Conservation (phyloP, 257 asterid species). For the Nicotiana noctiflora region DNA sequence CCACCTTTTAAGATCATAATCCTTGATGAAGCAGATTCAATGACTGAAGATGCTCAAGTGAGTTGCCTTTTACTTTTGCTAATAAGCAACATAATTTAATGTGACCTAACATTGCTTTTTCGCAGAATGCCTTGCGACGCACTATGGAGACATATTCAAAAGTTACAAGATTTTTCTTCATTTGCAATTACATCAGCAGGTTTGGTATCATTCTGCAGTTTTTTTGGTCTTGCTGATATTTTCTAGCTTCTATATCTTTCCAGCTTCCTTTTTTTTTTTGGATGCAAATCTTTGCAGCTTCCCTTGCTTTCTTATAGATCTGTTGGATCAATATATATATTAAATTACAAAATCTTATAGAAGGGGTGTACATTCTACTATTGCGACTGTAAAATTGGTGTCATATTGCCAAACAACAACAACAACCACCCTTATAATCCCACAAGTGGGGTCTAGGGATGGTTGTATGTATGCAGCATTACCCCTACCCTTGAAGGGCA, state of each 20-base stretch:
- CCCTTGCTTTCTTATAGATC: not conserved
- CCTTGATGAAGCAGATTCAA: slow-evolving; percentile 99
- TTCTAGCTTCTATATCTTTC: not conserved
- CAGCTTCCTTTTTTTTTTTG: not conserved
- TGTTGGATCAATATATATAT: not conserved
- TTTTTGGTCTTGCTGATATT: not conserved
- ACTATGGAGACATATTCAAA: slow-evolving; percentile 95
- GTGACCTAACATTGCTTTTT: slow-evolving; percentile 5
- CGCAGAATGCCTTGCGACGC: slow-evolving; percentile 93
- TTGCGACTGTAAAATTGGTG: not conserved
- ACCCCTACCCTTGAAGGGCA: too few relatives aligned
- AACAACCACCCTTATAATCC: too few relatives aligned
- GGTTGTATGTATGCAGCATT: too few relatives aligned
- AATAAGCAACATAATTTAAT: not conserved
- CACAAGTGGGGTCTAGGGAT: too few relatives aligned
- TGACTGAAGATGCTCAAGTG: slow-evolving; percentile 99
- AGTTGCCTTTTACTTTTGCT: slow-evolving; percentile 14
- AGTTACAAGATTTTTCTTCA: slow-evolving; percentile 96
- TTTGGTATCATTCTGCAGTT: slow-evolving; percentile 8
- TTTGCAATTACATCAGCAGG: slow-evolving; percentile 98
- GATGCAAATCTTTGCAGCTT: not conserved
- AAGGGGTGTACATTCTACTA: not conserved
- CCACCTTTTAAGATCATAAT: slow-evolving; percentile 92
- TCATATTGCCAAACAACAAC: not conserved
- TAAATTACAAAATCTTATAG: too few relatives aligned